A percentile compares a stretch with the other conserved stretches of the same genome.
phyloP scores from a whole-genome alignment of 441 rosid genomes.

The Adansonia rubrostipa region DNA sequence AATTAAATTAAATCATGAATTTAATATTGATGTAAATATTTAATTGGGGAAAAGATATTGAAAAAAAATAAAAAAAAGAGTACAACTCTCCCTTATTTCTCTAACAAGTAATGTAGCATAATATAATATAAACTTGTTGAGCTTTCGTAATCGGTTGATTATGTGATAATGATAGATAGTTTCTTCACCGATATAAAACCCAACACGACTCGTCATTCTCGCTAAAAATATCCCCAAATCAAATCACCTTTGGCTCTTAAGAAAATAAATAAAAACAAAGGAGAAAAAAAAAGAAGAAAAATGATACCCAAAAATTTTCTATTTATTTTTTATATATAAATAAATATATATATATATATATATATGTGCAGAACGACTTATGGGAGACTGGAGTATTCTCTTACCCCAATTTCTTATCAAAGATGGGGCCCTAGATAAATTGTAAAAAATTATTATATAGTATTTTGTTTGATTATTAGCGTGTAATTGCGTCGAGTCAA shows the following conservation, averaged over 20 bases:
- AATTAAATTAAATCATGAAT: too few relatives aligned
- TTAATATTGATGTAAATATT: too few relatives aligned
- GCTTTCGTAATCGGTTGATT: constrained; percentile 21
- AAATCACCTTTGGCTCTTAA: background rate
- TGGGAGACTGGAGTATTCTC: background rate
- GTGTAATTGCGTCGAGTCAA: too few relatives aligned
- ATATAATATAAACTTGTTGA: background rate
- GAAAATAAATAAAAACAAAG: background rate
- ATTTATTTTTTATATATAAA: too few relatives aligned
- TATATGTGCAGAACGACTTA: background rate
- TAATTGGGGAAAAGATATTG: too few relatives aligned
- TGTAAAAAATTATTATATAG: too few relatives aligned
- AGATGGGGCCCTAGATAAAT: background rate
- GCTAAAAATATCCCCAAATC: background rate
- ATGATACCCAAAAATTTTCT: background rate
- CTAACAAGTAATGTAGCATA: too few relatives aligned
- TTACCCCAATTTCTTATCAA: background rate
- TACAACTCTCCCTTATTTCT: too few relatives aligned
- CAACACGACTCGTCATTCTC: background rate
- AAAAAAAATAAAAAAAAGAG: too few relatives aligned
- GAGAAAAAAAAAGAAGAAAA: background rate
- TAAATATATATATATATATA: too few relatives aligned
- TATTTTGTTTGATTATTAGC: too few relatives aligned
- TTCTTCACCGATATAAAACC: background rate
- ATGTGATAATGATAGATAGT: background rate